A percentile compares a stretch with the other conserved stretches of the same genome.
phyloP scores from a whole-genome alignment of 345 rosid species.

The Crucihimalaya himalaica region DNA sequence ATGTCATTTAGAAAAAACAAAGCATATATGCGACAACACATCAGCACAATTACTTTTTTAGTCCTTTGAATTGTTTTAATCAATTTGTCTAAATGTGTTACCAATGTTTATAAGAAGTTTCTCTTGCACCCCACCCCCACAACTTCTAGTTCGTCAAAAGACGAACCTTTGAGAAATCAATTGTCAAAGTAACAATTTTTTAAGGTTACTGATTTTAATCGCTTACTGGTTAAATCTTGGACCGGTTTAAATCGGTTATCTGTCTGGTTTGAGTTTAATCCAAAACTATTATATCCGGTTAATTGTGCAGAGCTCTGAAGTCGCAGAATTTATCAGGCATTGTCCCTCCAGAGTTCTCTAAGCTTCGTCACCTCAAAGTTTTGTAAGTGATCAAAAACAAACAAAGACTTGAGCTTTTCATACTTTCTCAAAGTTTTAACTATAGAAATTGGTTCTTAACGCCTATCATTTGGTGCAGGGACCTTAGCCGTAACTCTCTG shows the following conservation, averaged over 20 bases:
- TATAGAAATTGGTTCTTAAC: neutral
- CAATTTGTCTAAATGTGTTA: too few relatives aligned
- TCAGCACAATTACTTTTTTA: too few relatives aligned
- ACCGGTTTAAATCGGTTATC: neutral
- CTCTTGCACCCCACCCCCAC: too few relatives aligned
- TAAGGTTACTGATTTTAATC: too few relatives aligned
- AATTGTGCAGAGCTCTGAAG: constrained; percentile 50
- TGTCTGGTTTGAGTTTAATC: neutral
- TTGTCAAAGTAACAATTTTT: too few relatives aligned
- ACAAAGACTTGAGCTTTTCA: neutral
- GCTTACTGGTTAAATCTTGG: too few relatives aligned
- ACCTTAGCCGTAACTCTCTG: constrained; percentile 75
- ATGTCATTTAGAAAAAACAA: neutral
- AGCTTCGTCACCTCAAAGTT: constrained; percentile 60
- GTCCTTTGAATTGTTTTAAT: too few relatives aligned
- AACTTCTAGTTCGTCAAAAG: too few relatives aligned
- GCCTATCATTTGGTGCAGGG: constrained; percentile 48
- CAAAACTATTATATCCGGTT: neutral
- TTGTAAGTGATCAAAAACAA: constrained; percentile 53
- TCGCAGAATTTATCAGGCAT: constrained; percentile 66
- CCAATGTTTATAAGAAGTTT: too few relatives aligned
- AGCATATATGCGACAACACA: neutral
- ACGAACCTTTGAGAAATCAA: too few relatives aligned
- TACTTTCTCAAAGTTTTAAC: neutral
- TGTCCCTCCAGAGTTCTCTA: constrained; percentile 73